Base-by-base conservation (phyloP, 106 monocot species). In the Acorus calamus region DNA sequence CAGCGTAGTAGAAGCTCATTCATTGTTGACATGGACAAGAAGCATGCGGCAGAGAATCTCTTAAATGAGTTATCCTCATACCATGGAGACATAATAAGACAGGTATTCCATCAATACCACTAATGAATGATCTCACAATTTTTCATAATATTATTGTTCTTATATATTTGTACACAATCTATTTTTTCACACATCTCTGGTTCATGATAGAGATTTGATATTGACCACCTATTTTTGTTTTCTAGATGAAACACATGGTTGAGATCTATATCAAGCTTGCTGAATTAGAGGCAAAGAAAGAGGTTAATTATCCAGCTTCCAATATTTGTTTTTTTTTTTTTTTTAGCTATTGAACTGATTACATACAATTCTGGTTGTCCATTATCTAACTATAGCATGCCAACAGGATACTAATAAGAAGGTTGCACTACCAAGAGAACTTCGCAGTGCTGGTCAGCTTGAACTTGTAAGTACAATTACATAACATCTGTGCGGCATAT, bases 231-330 rank as follows among this genome's bases (percentile, higher is more conserved):
- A n/a, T n/a, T n/a, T n/a, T n/a, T 62, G 7, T 71, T 44, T 63
- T 77, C 3, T 69, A 96, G 96, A 98, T 98, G 96, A 98, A 88
- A 64, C 84, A 81, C 68, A 81, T 91, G 91, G 96, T 98, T 69
- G 96, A 98, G 52, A 72, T 87, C 60, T 98, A 98, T 71, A 98
- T 98, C 50, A 98, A 85, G 69, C 87, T 98, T 71, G 91, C 96
- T 69, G 96, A 98, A 71, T 69, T 98, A 58, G 96, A 98, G 75
- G 85, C 91, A 2, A 98, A 67, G 75, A 98, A 98, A 67, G 96
- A 98, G 96, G 96, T 98, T 8, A 50, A 48, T 73, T 46, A 50
- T 55, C 28, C 28, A 28, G 28, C 28, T 28, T 28, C 28, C 28
- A 28, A 28, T 28, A 28, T 44, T n/a, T n/a, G n/a, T n/a, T 3